Base-by-base conservation (phyloP, 257 asterid genomes). In the Nicotiana noctiflora region DNA sequence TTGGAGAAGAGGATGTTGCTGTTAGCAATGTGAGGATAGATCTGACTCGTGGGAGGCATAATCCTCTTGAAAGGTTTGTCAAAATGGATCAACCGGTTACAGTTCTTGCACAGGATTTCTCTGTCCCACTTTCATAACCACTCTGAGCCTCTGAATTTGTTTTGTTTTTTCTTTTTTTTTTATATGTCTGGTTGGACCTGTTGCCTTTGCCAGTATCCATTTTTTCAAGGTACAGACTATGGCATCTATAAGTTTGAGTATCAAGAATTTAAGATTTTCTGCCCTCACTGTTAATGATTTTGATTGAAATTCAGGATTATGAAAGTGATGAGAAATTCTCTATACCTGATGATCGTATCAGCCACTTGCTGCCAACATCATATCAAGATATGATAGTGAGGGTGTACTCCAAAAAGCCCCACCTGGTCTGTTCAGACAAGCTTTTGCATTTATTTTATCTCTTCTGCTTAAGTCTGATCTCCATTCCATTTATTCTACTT, bases 371-470 rank as follows among this genome's bases (percentile, higher is more conserved):
- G 84, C 98, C 99, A 49, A 65, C 97, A 40, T 92, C 84, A 79
- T 93, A 83, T 80, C 94, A 93, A 83, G 99, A 95, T 87, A 90
- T 91, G 96, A 93, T 95, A 46, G 99, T 95, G 83, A 91, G 97
- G 83, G 97, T 95, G 75, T 95, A 95, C 86, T 90, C 98, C 86
- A 95, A 90, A 88, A 92, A 89, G 89, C 91, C 94, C 70, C 93
- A 90, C 88, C 90, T 92, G 97, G 99, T 95, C 85, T 82, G 79
- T 81, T 12, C 60, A 32, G 46, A 76, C 57, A 46, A 27, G 11
- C 19, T 17, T 53, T 51, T 44, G 21, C 67, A n/a, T 63, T 65
- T 9, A 27, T 61, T 74, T 79, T 23, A 29, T 62, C 29, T 27
- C 57, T 81, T 75, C 75, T 21, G 81, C 63, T 74, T 4, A 32